Evolutionary conservation across 1,284 basidiomycete genomes (phyloP), one percentile per base, ranked within the genome.

Genomic region (Calocybe gambosa): DNA sequence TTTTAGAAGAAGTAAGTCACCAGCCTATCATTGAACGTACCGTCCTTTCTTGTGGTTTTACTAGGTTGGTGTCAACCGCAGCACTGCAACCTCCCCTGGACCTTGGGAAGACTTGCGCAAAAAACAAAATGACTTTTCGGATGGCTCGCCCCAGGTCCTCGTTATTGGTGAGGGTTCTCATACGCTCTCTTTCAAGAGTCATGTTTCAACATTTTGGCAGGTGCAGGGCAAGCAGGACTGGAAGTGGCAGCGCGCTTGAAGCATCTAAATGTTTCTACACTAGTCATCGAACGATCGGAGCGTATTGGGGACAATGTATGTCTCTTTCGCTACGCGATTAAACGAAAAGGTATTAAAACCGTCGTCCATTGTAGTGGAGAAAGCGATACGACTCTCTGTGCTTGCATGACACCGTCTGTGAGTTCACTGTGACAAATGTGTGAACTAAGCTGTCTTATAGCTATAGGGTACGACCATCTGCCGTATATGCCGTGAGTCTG

Each of bases 201-300:
- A 3, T 34, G 31, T n/a, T 3, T n/a, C 15, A 16, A 34, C 8
- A 13, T 16, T 13, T 34, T 15, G 25, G 10, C 21, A 50, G 84
- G 84, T 2, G 83, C 68, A 7, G 83, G 83, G 0, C 84, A 87
- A 60, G 74, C 75, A 43, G 85, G 84, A 6, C 61, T 88, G 25
- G 75, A 71, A 3, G 58, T 77, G 10, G 80, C 78, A 2, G 81
- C 80, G 31, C 65, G 78, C 38, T 64, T 85, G 47, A 79, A 79
- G 58, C 60, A 68, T 33, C 59, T 82, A 5, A 79, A 70, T 25
- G 64, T 85, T 13, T 60, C 69, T 4, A 64, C 71, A 9, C 62
- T 85, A 16, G 62, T 84, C 10, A 60, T 84, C 25, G 82, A 85
- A 58, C 70, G 66, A 51, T 68, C 74, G 29, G 57, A 65, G 25